Base-by-base conservation (phyloP, 2,329 filamentous ascomycete genomes). In the Falciphora oryzae region DNA sequence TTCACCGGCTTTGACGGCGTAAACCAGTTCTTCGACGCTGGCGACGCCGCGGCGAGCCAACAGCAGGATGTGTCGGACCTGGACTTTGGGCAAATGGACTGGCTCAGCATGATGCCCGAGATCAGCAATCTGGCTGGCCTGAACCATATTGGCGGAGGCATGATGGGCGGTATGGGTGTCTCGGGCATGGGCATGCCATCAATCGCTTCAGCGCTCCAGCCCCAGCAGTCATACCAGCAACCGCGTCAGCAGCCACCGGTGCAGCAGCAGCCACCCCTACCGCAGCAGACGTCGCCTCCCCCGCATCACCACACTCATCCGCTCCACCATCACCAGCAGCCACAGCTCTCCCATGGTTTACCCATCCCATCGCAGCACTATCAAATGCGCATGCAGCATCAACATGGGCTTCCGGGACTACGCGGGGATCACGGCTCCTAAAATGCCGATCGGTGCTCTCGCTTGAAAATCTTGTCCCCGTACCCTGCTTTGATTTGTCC, bases 81-180 rank as follows among this genome's bases (percentile, higher is more conserved):
- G 59, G 75, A 74, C 57, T 69, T 74, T 59, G 70, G 68, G 0
- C 68, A 79, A 35, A 79, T 83, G 79, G 80, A 83, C 68, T 83
- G 81, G 81, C 78, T 76, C 32, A 79, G 79, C 53, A 72, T 83
- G 62, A 75, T 83, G 69, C 77, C 73, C 75, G 28, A 57, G 65
- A 67, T 64, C 79, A 79, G 65, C 27, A 61, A 61, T 27, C 50
- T 61, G 25, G 50, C 50, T 16, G 50, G 38, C 25, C 35, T 44
- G 16, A 25, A 38, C 6, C 18, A 25, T 3, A 61, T 50, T 25
- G 60, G 60, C n/a, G 29, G 27, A 27, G 28, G 50, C 38, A 61
- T 31, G 60, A 44, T 44, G 28, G 60, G 60, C 4, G 60, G 38
- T 29, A 61, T 61, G 60, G 35, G 60, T 53, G 44, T 2, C 44